Base-by-base conservation (phyloP, 495 filamentous ascomycete species). In the Penicillium cosmopolitanum region DNA sequence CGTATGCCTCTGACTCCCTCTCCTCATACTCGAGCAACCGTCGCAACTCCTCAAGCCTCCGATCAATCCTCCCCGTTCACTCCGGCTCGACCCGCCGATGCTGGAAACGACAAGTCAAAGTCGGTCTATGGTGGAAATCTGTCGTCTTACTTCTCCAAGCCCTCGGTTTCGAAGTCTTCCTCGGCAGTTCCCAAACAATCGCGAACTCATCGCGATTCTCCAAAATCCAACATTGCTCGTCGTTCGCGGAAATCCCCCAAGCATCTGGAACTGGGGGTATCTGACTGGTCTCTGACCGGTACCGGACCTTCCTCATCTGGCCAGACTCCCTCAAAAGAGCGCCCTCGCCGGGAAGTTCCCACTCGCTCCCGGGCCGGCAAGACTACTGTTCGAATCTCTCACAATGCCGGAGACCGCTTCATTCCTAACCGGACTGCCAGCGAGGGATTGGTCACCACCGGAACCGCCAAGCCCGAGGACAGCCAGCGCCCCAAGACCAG, bases 1-100 rank as follows among this genome's bases (percentile, higher is more conserved):
- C 91, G 96, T 51, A 92, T 96, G 84, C 93, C 94, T 61, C 77
- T 97, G 66, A 97, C 95, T 1, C 96, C 95, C 12, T 97, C 95
- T 4, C 96, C 95, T 43, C 86, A 89, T 52, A 80, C 80, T 36
- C 77, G 80, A 18, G 71, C 74, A 21, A 77, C 36, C 38, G 75
- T 58, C 82, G 83, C 57, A 73, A 84, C 67, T 80, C 84, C 6
- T 91, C 89, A 38, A 12, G 56, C 56, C 36, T 54, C 43, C 15
- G 56, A 52, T 19, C 48, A 63, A 2, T 52, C 56, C 1, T 66
- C 64, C 1, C 92, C 92, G 3, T 93, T 90, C 73, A 95, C 91
- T 2, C 90, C 95, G 31, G 87, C 89, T 58, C 82, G 77, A 40
- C 85, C 88, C 69, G 69, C 72, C 4, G 85, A 90, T 48, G 74